A percentile compares a stretch with the other conserved stretches of the same genome.
Conservation (phyloP, 768 basidiomycete genomes). For the Podaxis rugospora region DNA sequence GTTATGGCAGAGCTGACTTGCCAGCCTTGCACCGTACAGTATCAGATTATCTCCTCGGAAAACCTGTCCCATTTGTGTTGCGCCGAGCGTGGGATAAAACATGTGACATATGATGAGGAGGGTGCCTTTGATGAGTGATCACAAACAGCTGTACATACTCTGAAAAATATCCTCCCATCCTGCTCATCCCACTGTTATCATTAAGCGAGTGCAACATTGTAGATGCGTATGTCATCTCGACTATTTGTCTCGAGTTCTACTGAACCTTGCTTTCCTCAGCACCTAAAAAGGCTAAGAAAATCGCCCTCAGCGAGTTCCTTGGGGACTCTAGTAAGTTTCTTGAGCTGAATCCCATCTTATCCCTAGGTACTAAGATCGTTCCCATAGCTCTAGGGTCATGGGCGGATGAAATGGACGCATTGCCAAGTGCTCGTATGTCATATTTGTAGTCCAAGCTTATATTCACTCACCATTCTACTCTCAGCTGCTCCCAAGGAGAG, state of each 20-base stretch:
- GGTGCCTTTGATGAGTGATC: not conserved
- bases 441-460: not conserved
- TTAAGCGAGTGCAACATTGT: not conserved
- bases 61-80: too few relatives aligned
- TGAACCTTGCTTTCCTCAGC: slow-evolving; percentile 38
- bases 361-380: slow-evolving; percentile 15
- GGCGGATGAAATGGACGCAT: slow-evolving; percentile 96
- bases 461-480: slow-evolving; percentile 1
- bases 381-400: slow-evolving; percentile 81
- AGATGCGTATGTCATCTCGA: slow-evolving; percentile 2
- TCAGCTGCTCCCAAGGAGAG: slow-evolving; percentile 68
- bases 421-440: slow-evolving; percentile 89
- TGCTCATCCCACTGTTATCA: not conserved
- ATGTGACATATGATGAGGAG: not conserved
- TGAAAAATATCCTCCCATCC: slow-evolving; percentile 1
- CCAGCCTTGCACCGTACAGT: too few relatives aligned
- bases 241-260: not conserved
- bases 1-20: too few relatives aligned
- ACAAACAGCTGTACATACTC: not conserved
- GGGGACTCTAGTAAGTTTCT: slow-evolving; percentile 70
- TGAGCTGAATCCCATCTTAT: slow-evolving; percentile 13
- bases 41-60: too few relatives aligned
- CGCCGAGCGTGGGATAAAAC: not conserved
- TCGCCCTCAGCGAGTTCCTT: slow-evolving; percentile 90
- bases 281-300: slow-evolving; percentile 91